Evolutionary conservation across 31 red algal species (phyloP).

Genomic region (Odonthalia washingtoniensis): DNA sequence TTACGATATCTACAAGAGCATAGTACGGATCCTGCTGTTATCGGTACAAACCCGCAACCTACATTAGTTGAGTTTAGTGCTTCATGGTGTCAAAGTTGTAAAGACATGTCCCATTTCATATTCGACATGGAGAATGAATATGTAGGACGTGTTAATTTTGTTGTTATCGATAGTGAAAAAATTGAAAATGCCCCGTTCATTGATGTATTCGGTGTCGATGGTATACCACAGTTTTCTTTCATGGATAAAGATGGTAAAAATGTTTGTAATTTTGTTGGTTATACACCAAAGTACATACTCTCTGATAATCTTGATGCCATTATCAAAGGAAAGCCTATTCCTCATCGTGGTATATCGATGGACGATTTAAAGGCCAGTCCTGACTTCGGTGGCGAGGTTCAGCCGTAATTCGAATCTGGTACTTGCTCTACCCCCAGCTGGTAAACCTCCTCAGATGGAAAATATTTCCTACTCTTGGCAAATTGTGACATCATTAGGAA

Average conservation of each 20-base stretch:
- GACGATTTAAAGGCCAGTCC: conserved; percentile 31
- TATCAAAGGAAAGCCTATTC: conserved; percentile 52
- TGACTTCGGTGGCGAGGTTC: conserved; percentile 11
- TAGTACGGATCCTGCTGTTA: conserved; percentile 51
- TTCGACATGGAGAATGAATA: conserved; percentile 69
- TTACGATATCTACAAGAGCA: conserved; percentile 44
- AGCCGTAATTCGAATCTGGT: too few species aligned
- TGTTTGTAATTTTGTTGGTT: conserved; percentile 57
- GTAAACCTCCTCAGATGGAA: too few species aligned
- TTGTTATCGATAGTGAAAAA: conserved; percentile 73
- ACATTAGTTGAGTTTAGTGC: conserved; percentile 75
- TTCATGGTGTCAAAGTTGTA: conserved; percentile 75
- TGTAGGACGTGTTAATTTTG: conserved; percentile 64
- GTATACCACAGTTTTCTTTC: conserved; percentile 76
- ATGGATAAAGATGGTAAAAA: conserved; percentile 52
- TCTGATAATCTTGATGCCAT: conserved; percentile 68
- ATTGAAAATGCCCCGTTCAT: conserved; percentile 51
- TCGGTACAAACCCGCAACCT: conserved; percentile 62
- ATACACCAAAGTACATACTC: conserved; percentile 59
- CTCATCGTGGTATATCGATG: conserved; percentile 53
- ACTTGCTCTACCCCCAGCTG: too few species aligned
- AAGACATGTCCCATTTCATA: conserved; percentile 37
- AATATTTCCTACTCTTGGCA: too few species aligned
- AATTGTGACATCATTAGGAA: too few species aligned
- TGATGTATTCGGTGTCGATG: conserved; percentile 75